Conservation (phyloP, 139 green algal genomes). For the Coelastrella sp. region DNA sequence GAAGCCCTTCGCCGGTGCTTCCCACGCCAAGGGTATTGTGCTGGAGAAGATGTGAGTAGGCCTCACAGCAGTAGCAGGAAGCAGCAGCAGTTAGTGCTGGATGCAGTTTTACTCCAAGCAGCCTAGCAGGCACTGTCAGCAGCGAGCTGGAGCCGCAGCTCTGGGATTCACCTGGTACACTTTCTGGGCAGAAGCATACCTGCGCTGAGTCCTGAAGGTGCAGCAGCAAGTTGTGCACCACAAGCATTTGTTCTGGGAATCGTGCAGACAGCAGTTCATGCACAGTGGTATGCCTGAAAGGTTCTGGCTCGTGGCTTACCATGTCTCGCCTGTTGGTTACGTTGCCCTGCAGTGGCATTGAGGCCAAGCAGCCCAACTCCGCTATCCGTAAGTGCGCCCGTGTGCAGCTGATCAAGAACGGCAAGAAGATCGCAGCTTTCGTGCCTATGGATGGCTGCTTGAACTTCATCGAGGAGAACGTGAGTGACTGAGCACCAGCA, state of each 20-base stretch:
- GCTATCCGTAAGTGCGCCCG: slow-evolving; percentile 99
- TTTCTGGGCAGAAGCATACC: too few species aligned
- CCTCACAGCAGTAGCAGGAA: slow-evolving; percentile 6
- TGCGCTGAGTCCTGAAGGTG: too few species aligned
- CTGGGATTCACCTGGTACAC: too few species aligned
- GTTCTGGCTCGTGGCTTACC: too few species aligned
- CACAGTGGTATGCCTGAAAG: too few species aligned
- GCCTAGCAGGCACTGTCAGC: too few species aligned
- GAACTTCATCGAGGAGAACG: slow-evolving; percentile 99
- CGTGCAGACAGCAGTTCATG: too few species aligned
- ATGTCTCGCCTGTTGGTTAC: too few species aligned
- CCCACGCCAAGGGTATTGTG: slow-evolving; percentile 99
- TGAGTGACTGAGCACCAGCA: slow-evolving; percentile 52
- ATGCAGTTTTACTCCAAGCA: background rate
- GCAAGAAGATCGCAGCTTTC: slow-evolving; percentile 99
- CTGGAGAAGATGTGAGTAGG: slow-evolving; percentile 98
- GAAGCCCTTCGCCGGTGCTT: slow-evolving; percentile 99
- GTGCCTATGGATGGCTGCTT: slow-evolving; percentile 99
- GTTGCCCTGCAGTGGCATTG: slow-evolving; percentile 91
- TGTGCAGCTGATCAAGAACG: slow-evolving; percentile 99
- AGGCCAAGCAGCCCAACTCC: slow-evolving; percentile 99
- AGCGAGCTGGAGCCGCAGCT: too few species aligned
- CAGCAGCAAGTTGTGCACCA: too few species aligned
- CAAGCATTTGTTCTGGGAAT: too few species aligned
- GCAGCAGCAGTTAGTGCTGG: background rate